phyloP scores from a whole-genome alignment of 495 filamentous ascomycete genomes.

The Penicillium robsamsonii region DNA sequence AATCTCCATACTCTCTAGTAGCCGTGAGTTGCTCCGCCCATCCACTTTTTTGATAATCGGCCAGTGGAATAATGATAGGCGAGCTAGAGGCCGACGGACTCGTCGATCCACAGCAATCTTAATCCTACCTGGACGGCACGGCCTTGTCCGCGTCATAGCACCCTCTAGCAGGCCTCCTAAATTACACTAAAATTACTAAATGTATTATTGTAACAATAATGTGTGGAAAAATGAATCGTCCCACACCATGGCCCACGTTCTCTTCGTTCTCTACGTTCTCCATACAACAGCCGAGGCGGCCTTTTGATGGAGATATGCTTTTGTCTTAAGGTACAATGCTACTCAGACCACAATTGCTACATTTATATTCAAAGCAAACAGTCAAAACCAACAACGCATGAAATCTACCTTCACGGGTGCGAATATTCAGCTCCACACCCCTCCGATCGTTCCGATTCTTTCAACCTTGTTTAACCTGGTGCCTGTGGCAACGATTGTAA shows the following conservation, averaged over 20 bases:
- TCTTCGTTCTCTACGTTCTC: background rate
- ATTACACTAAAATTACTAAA: conserved; percentile 3
- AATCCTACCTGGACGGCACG: conserved; percentile 3
- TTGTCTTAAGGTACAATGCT: background rate
- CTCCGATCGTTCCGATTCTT: background rate
- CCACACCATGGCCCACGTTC: background rate
- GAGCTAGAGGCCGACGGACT: conserved; percentile 2
- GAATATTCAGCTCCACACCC: background rate
- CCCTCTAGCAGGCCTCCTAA: background rate
- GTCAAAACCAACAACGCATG: background rate
- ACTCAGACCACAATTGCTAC: too few relatives aligned
- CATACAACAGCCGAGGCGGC: background rate
- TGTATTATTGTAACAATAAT: background rate
- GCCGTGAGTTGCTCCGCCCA: background rate
- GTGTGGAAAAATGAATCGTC: background rate
- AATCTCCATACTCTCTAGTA: background rate
- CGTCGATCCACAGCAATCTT: conserved; percentile 25
- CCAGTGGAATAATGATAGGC: conserved; percentile 13
- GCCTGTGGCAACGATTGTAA: background rate
- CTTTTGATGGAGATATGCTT: background rate
- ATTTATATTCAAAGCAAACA: background rate
- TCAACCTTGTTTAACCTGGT: background rate
- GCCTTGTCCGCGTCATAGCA: conserved; percentile 20
- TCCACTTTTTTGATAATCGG: background rate
- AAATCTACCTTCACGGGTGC: background rate